Evolutionary conservation across 139 green algal genomes (phyloP), one percentile per base, ranked within the genome.

Genomic region (Asterochloris erici): DNA sequence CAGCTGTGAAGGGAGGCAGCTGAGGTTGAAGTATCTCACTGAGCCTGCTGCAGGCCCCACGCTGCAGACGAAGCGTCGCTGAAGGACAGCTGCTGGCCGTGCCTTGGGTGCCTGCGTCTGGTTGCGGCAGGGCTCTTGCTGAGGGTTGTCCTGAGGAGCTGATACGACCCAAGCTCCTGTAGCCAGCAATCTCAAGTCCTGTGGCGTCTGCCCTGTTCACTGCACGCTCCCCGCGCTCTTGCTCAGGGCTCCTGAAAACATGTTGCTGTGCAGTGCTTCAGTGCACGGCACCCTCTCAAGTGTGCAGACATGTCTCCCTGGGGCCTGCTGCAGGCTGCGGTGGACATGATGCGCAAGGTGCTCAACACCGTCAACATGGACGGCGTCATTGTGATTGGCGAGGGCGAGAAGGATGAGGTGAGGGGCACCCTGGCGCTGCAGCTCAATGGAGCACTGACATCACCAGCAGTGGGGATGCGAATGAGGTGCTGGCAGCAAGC

Each of bases 321-420:
- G 38, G 38, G 38, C 38, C 38, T 54, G 24, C 14, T 54, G 28
- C 85, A 94, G 87, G 92, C 93, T 38, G 92, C 93, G 16, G 94
- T 97, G 27, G 93, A 96, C 84, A 93, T 92, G 88, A 97, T 97
- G 94, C 84, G 94, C 60, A 90, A 92, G 78, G 90, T 95, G 66
- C 86, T 97, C 24, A 91, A 90, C 85, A 90, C 71, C 24, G 81
- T 90, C 11, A 70, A 84, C 12, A 95, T 96, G 90, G 87, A 95
- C 79, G 94, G 94, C 12, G 80, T 93, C 23, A 88, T 97, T 23
- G 91, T 96, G 21, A 96, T 97, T 77, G 94, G 94, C 4, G 93
- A 96, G 87, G 93, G 93, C 12, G 91, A 95, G 83, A 95, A 97
- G 79, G 92, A 95, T 73, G 90, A 95, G 87, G 86, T 88, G 64